Conservation (phyloP, 441 rosid genomes). For the Caryocar brasiliense region DNA sequence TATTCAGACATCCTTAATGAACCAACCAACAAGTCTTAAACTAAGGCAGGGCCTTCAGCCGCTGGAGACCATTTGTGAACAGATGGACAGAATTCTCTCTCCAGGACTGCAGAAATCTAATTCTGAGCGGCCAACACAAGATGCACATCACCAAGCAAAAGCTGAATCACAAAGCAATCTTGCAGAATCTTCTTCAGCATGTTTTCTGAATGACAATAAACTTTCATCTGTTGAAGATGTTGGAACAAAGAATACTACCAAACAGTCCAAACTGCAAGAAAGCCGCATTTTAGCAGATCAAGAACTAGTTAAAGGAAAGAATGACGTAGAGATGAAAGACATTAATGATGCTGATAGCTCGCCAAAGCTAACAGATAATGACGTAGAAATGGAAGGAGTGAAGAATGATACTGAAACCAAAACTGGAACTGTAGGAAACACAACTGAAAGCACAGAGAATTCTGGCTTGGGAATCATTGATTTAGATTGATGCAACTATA, state of each 20-base stretch:
- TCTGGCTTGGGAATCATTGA: slow-evolving; percentile 17
- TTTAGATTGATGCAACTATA: slow-evolving; percentile 25
- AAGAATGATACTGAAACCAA: slow-evolving; percentile 9
- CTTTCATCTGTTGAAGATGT: slow-evolving; percentile 14
- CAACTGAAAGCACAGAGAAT: background rate
- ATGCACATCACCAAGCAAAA: slow-evolving; percentile 9
- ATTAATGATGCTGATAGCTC: background rate
- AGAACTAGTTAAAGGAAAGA: background rate
- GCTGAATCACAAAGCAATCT: slow-evolving; percentile 12
- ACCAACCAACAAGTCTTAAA: slow-evolving; percentile 33
- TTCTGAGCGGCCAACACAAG: slow-evolving; percentile 3
- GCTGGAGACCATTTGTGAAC: slow-evolving; percentile 29
- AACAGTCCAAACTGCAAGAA: slow-evolving; percentile 5
- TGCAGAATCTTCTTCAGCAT: slow-evolving; percentile 7
- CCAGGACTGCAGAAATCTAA: slow-evolving; percentile 7
- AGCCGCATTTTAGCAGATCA: background rate
- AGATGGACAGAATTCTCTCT: slow-evolving; percentile 38
- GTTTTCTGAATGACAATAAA: slow-evolving; percentile 1
- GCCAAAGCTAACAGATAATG: background rate
- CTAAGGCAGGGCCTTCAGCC: slow-evolving; percentile 43
- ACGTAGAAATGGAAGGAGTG: slow-evolving; percentile 13
- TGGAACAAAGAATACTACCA: slow-evolving; percentile 7
- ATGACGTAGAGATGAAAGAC: background rate
- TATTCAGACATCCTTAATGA: slow-evolving; percentile 28
- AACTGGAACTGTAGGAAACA: slow-evolving; percentile 6